Percentiles rank a stretch among this genome's conserved stretches.
Conservation (phyloP, 2,329 filamentous ascomycete species). For the Alternaria sp. region DNA sequence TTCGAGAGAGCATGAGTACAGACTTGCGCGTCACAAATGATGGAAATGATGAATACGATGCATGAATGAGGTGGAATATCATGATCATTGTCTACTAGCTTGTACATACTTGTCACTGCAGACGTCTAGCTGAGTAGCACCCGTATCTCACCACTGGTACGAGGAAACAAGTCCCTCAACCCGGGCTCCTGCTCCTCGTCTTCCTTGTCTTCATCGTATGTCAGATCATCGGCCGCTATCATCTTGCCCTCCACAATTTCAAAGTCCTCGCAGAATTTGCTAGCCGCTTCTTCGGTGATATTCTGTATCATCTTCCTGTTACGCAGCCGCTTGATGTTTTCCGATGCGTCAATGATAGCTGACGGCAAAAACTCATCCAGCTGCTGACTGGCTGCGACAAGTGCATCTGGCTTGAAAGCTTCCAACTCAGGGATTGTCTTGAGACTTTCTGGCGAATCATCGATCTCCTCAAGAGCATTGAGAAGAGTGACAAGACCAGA, state of each 20-base stretch:
- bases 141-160: constrained; percentile 70
- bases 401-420: constrained; percentile 66
- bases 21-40: background rate
- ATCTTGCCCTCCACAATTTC: constrained; percentile 72
- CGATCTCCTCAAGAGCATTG: constrained; percentile 60
- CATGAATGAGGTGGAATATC: background rate
- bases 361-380: constrained; percentile 93
- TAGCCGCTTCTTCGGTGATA: constrained; percentile 83
- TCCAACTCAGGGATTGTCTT: constrained; percentile 64
- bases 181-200: constrained; percentile 50
- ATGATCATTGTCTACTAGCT: background rate
- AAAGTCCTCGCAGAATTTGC: constrained; percentile 86
- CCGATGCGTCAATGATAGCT: constrained; percentile 89
- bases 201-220: constrained; percentile 44
- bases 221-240: constrained; percentile 65
- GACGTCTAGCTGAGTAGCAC: constrained; percentile 65
- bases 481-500: constrained; percentile 78
- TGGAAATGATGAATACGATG: background rate
- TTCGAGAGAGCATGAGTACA: background rate
- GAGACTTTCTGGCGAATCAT: constrained; percentile 59
- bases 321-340: constrained; percentile 78
- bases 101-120: constrained; percentile 3
- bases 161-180: constrained; percentile 68
- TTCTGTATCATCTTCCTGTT: constrained; percentile 75
- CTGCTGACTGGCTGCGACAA: constrained; percentile 75